Evolutionary conservation across 192 early-diverging fungal species (phyloP).

Genomic region (Rhizoclosmatium sp.): DNA sequence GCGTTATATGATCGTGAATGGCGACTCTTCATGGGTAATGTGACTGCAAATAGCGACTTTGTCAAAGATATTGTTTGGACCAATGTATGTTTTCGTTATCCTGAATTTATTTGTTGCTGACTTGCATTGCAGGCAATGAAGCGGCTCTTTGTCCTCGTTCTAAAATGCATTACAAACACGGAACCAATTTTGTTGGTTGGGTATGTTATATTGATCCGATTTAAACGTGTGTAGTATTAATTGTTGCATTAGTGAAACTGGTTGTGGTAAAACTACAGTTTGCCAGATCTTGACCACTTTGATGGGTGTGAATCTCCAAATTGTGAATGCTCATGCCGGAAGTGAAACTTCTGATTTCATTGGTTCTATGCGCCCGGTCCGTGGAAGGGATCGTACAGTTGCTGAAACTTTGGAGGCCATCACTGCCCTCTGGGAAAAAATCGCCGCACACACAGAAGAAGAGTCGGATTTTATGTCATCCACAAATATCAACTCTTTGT

Average conservation of each 20-base stretch:
- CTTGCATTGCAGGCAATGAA: slow-evolving; percentile 73
- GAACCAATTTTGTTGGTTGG: slow-evolving; percentile 96
- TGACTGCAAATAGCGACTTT: slow-evolving; percentile 13
- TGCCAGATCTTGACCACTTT: slow-evolving; percentile 89
- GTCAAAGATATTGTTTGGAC: slow-evolving; percentile 86
- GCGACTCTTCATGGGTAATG: slow-evolving; percentile 23
- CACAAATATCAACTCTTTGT: slow-evolving; percentile 9
- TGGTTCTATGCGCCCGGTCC: slow-evolving; percentile 91
- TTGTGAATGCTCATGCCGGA: slow-evolving; percentile 97
- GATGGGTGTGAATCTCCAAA: slow-evolving; percentile 69
- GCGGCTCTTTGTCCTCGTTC: slow-evolving; percentile 85
- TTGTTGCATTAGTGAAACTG: slow-evolving; percentile 73
- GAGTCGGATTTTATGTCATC: slow-evolving; percentile 10
- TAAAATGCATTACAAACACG: slow-evolving; percentile 76
- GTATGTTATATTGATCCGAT: not conserved
- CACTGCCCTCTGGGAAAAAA: slow-evolving; percentile 26
- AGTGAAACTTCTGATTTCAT: slow-evolving; percentile 94
- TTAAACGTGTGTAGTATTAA: not conserved
- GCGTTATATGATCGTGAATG: slow-evolving; percentile 73
- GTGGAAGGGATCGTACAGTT: slow-evolving; percentile 70
- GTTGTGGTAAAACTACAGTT: slow-evolving; percentile 98
- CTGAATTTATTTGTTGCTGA: not conserved
- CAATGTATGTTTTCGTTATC: slow-evolving; percentile 42
- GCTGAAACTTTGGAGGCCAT: slow-evolving; percentile 60
- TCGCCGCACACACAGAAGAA: not conserved